Conservation (phyloP, 805 yeast species). For the Metschnikowia corniflorae region DNA sequence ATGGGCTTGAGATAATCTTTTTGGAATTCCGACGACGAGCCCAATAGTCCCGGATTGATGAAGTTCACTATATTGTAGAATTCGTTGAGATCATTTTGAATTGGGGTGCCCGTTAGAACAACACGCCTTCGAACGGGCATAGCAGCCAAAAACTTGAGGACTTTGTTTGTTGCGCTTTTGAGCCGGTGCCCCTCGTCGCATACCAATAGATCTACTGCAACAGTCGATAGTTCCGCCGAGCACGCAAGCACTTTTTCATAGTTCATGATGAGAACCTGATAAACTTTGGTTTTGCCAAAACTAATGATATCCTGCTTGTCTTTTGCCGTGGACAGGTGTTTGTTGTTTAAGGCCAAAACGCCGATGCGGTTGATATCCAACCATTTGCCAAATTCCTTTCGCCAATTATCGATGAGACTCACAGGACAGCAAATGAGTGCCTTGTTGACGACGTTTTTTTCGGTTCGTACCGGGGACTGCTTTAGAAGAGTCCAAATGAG, state of each 20-base stretch:
- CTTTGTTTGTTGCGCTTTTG: slow-evolving; percentile 70
- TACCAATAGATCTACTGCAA: slow-evolving; percentile 62
- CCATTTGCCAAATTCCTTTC: slow-evolving; percentile 86
- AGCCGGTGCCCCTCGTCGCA: slow-evolving; percentile 97
- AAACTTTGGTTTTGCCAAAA: slow-evolving; percentile 65
- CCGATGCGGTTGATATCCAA: slow-evolving; percentile 61
- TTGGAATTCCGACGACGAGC: slow-evolving; percentile 56
- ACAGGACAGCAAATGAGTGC: slow-evolving; percentile 88
- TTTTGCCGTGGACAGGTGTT: slow-evolving; percentile 44
- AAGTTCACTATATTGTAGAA: slow-evolving; percentile 79
- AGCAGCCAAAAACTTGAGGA: slow-evolving; percentile 56
- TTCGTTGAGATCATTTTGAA: slow-evolving; percentile 86
- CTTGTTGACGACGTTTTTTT: slow-evolving; percentile 46
- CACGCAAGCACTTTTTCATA: slow-evolving; percentile 73
- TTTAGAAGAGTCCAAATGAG: slow-evolving; percentile 78
- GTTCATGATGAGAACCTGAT: slow-evolving; percentile 81
- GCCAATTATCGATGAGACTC: slow-evolving; percentile 85
- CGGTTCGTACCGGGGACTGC: slow-evolving; percentile 47
- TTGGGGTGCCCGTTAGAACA: slow-evolving; percentile 84
- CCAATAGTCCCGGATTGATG: slow-evolving; percentile 79
- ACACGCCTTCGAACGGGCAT: slow-evolving; percentile 56
- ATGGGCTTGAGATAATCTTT: slow-evolving; percentile 69
- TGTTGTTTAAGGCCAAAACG: slow-evolving; percentile 55
- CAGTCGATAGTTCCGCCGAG: slow-evolving; percentile 45
- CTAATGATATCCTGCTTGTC: slow-evolving; percentile 56